Evolutionary conservation across 805 yeast genomes (phyloP), one percentile per base, ranked within the genome.

Genomic region (Nakazawaea ambrosiae): DNA sequence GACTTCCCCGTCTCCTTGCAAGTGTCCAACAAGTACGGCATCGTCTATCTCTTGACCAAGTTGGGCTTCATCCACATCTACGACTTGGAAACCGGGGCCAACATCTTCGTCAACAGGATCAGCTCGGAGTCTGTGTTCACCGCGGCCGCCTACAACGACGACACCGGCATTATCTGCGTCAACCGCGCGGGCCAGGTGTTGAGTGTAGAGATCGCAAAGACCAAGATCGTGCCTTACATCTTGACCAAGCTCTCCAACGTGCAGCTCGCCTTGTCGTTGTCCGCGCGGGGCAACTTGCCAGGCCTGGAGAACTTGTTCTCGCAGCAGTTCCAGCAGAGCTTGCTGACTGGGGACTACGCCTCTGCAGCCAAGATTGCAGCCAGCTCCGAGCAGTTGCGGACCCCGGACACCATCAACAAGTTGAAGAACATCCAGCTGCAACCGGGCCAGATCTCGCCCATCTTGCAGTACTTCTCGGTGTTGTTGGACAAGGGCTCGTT

Each of bases 361-460:
- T 80, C 81, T 50, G 98, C 98, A 37, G 98, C 97, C 34, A 87
- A 87, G 64, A 85, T 90, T 42, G 98, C 98, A 27, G 97, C 97
- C 11, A 81, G 95, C 27, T 85, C 96, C 12, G 87, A 86, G 39
- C 87, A 86, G 53, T 70, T 92, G 62, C 80, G 99, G 68, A 89
- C 96, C 32, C 94, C 86, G 42, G 94, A 85, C 45, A 92, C 97
- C 18, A 89, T 92, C 57, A 81, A 87, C 63, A 86, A 87, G 62
- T 78, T 92, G 66, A 92, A 90, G 65, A 78, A 79, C 54, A 70
- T 90, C 41, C 95, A 89, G 47, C 84, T 96, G 6, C 81, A 86
- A 45, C 96, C 96, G 31, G 97, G 98, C 29, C 87, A 86, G 53
- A 84, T 89, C 30, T 86, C 96, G 34, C 98, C 98, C 38, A 81